Evolutionary conservation across 768 basidiomycete genomes (phyloP).

Genomic region (Mycena floridula): DNA sequence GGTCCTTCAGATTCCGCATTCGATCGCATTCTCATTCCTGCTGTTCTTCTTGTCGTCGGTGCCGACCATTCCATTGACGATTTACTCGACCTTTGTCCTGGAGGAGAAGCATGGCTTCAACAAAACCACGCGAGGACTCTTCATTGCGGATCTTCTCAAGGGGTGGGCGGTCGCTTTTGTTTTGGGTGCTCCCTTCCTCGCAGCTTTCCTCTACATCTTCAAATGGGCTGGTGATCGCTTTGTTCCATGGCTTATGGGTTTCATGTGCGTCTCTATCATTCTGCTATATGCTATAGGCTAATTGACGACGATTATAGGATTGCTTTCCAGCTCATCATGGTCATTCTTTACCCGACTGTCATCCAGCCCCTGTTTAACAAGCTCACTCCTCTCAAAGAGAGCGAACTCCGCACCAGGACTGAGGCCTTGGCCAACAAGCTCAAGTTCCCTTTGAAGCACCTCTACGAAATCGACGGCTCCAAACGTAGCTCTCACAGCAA

Average conservation of each 20-base stretch:
- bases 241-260: slow-evolving; percentile 89
- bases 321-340: slow-evolving; percentile 78
- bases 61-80: slow-evolving; percentile 66
- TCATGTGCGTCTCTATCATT: slow-evolving; percentile 56
- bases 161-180: slow-evolving; percentile 63
- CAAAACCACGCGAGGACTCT: slow-evolving; percentile 78
- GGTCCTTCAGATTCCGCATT: slow-evolving; percentile 68
- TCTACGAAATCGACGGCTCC: slow-evolving; percentile 97
- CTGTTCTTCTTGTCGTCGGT: slow-evolving; percentile 62
- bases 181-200: slow-evolving; percentile 82
- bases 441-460: slow-evolving; percentile 87
- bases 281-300: neutral
- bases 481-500: slow-evolving; percentile 95
- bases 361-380: slow-evolving; percentile 98
- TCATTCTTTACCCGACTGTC: slow-evolving; percentile 74
- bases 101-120: slow-evolving; percentile 98
- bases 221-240: slow-evolving; percentile 91
- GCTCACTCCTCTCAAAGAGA: slow-evolving; percentile 75
- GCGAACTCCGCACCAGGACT: slow-evolving; percentile 72
- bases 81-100: slow-evolving; percentile 88
- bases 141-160: slow-evolving; percentile 77
- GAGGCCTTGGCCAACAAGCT: slow-evolving; percentile 74
- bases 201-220: slow-evolving; percentile 84
- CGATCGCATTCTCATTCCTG: slow-evolving; percentile 67
- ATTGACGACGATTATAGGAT: slow-evolving; percentile 40